Evolutionary conservation across 768 basidiomycete species (phyloP).

Genomic region (Peribolospora baueri): DNA sequence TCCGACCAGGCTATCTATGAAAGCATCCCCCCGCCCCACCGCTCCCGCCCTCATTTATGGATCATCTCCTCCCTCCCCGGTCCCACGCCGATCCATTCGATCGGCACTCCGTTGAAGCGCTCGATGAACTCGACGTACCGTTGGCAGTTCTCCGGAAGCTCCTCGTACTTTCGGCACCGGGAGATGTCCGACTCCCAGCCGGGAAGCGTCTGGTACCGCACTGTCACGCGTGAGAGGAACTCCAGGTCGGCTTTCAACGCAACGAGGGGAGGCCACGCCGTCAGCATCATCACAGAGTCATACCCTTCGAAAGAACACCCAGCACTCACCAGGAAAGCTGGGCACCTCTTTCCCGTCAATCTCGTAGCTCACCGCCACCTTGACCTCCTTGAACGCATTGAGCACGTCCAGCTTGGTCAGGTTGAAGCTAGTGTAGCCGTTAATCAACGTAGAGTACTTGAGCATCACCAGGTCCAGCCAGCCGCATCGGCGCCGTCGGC

Average conservation of each 20-base stretch:
- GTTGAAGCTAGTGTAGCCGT: constrained; percentile 82
- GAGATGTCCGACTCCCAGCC: constrained; percentile 74
- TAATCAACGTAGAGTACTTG: constrained; percentile 74
- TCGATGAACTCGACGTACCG: constrained; percentile 75
- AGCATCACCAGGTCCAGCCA: constrained; percentile 95
- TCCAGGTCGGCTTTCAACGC: constrained; percentile 51
- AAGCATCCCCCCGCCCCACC: too few species aligned
- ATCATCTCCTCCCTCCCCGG: constrained; percentile 64
- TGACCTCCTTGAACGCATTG: constrained; percentile 61
- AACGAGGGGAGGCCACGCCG: neutral
- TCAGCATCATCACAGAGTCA: neutral
- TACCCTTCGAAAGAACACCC: neutral
- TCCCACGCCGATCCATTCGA: constrained; percentile 86
- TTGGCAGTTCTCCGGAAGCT: constrained; percentile 60
- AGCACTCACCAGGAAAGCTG: constrained; percentile 59
- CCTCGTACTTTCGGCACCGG: constrained; percentile 35
- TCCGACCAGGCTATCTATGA: too few species aligned
- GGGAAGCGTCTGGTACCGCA: constrained; percentile 64
- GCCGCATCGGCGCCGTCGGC: constrained; percentile 72
- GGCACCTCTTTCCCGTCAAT: constrained; percentile 49
- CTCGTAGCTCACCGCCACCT: constrained; percentile 58
- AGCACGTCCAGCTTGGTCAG: constrained; percentile 90
- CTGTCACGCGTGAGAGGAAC: constrained; percentile 42
- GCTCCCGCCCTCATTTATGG: neutral
- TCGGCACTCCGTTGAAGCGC: constrained; percentile 37